A percentile compares a stretch with the other conserved stretches of the same genome.
These are phyloP conservation scores for Rhodotorula sp. DNA, from an alignment of 1,284 basidiomycete genomes.

Conservation along the genomic window DNA sequence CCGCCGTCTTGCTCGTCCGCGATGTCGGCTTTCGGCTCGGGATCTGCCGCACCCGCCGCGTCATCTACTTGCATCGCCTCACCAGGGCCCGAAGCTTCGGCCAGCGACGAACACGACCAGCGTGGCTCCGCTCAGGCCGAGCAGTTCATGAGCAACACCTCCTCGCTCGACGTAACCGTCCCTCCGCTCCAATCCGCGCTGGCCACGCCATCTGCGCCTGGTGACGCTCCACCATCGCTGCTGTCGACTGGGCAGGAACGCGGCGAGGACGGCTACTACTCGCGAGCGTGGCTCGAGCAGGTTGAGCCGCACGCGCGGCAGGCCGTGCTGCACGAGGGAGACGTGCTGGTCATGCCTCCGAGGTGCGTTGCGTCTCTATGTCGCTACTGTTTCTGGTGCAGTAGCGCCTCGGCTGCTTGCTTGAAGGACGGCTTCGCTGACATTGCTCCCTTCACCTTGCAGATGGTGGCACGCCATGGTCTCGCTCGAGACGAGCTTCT, in stretches of 20 bases:
- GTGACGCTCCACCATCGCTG: neutral
- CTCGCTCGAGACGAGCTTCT: slow-evolving; percentile 44
- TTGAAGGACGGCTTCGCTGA: neutral
- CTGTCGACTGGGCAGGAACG: neutral
- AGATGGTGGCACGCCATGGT: slow-evolving; percentile 49
- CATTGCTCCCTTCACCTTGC: neutral
- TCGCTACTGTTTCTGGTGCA: neutral
- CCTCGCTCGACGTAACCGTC: slow-evolving; percentile 60
- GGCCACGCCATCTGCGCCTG: too few relatives aligned
- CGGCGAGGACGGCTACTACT: neutral
- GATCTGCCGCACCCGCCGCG: too few relatives aligned
- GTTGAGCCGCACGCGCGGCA: slow-evolving; percentile 68
- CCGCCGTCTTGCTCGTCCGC: slow-evolving; percentile 61
- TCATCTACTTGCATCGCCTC: slow-evolving; percentile 59
- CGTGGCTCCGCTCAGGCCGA: neutral
- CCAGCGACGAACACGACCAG: too few relatives aligned
- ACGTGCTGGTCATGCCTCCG: slow-evolving; percentile 80
- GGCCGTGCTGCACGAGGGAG: slow-evolving; percentile 72
- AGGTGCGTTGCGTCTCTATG: slow-evolving; percentile 55
- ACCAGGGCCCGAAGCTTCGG: slow-evolving; percentile 29
- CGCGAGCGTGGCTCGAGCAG: slow-evolving; percentile 47
- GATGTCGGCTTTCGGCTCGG: slow-evolving; percentile 65
- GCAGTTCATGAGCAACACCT: slow-evolving; percentile 53
- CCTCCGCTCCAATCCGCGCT: slow-evolving; percentile 47
- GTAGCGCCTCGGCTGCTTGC: neutral